Evolutionary conservation across 2,329 filamentous ascomycete genomes (phyloP), one percentile per base, ranked within the genome.

Genomic region (Ceratocystis destructans): DNA sequence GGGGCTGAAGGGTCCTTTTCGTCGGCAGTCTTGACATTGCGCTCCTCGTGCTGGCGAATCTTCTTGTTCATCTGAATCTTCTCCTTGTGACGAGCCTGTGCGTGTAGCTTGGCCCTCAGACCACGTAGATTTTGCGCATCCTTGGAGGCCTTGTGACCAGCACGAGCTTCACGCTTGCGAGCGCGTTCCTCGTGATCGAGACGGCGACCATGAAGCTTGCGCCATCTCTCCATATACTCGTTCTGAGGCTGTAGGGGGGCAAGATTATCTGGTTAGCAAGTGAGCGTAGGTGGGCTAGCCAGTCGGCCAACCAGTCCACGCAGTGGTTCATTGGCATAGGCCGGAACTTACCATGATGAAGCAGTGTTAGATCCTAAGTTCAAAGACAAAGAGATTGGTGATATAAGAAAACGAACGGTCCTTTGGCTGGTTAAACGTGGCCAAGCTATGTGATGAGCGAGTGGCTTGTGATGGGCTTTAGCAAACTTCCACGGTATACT

Each of bases 41-140:
- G 87, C 81, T 96, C 90, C 78, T 99, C 94, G 80, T 96, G 90
- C 57, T 90, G 88, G 78, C 89, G 90, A 83, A 99, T 95, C 73
- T 86, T 81, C 83, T 96, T 96, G 78, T 88, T 88, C 88, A 96
- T 92, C 83, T 96, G 90, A 75, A 96, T 96, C 87, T 99, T 99
- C 82, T 99, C 92, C 76, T 92, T 88, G 79, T 91, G 89, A 31
- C 94, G 85, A 81, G 92, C 90, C 83, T 97, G 87, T 76, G 93
- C 88, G 79, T 94, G 87, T 73, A 96, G 80, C 82, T 99, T 99
- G 71, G 94, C 94, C 69, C 90, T 83, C 72, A 97, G 84, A 70
- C 94, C 94, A 69, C 89, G 87, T 73, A 96, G 82, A 76, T 94
- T 96, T 81, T 97, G 93, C 28, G 94, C 91, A 79, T 96, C 87